Evolutionary conservation across 768 basidiomycete species (phyloP).

Genomic region (Clavulina sp.): DNA sequence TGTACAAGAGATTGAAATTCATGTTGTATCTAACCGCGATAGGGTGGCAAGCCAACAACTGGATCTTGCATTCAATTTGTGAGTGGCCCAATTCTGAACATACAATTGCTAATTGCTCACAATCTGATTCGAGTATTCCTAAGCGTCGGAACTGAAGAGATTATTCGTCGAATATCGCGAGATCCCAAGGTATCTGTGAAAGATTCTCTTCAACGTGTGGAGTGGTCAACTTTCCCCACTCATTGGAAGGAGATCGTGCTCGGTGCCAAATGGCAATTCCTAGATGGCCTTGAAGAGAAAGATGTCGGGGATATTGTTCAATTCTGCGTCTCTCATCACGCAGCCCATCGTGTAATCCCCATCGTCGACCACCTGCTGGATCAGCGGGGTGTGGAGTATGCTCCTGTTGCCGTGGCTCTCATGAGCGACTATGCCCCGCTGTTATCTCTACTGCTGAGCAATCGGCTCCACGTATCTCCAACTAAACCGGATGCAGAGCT

Average conservation of each 20-base stretch:
- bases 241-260: constrained; percentile 13
- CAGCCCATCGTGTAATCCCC: background rate
- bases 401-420: background rate
- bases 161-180: constrained; percentile 2
- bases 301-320: constrained; percentile 17
- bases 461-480: too few relatives aligned
- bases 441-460: too few relatives aligned
- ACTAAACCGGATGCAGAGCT: too few relatives aligned
- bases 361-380: background rate
- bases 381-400: background rate
- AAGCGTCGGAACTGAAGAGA: constrained; percentile 19
- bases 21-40: constrained; percentile 53
- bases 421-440: background rate
- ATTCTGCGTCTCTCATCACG: constrained; percentile 10
- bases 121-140: constrained; percentile 13
- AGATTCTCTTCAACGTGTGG: background rate
- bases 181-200: background rate
- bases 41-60: constrained; percentile 48
- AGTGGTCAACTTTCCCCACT: constrained; percentile 10
- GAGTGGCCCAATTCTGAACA: constrained; percentile 21
- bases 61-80: constrained; percentile 53
- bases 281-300: background rate
- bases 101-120: constrained; percentile 20
- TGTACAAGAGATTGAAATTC: constrained; percentile 38
- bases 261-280: constrained; percentile 15